phyloP scores from a whole-genome alignment of 805 yeast genomes.

The Kluyveromyces dobzhanskii region DNA sequence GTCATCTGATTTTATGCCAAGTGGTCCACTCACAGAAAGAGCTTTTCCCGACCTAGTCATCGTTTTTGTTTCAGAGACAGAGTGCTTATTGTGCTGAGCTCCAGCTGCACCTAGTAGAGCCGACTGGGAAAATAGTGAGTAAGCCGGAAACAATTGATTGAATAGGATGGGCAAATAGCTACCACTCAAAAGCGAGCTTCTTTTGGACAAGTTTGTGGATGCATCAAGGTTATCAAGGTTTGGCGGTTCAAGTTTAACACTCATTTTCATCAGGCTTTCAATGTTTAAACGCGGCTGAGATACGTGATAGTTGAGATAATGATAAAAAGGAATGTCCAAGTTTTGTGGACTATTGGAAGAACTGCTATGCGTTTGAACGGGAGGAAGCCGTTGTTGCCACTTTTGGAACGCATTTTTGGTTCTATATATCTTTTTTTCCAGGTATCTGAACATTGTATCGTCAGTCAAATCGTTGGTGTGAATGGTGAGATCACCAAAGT shows the following conservation, averaged over 20 bases:
- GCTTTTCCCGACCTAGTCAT: neutral
- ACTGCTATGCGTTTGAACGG: conserved; percentile 9
- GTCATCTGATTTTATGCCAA: conserved; percentile 6
- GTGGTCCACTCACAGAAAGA: neutral
- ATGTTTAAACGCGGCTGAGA: conserved; percentile 36
- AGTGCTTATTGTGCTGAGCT: conserved; percentile 8
- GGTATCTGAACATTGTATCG: conserved; percentile 32
- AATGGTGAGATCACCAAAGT: conserved; percentile 77
- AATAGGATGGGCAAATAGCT: conserved; percentile 58
- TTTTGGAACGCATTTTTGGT: conserved; percentile 66
- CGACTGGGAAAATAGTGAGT: conserved; percentile 46
- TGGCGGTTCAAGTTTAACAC: conserved; percentile 59
- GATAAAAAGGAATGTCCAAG: conserved; percentile 23
- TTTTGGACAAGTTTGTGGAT: conserved; percentile 35
- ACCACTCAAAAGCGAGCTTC: conserved; percentile 53
- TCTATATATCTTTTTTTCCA: conserved; percentile 58
- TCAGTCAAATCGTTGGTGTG: conserved; percentile 23
- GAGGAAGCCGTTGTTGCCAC: conserved; percentile 67
- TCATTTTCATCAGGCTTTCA: conserved; percentile 51
- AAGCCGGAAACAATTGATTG: conserved; percentile 47
- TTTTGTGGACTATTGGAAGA: conserved; percentile 19
- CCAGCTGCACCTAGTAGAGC: conserved; percentile 51
- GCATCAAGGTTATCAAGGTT: conserved; percentile 17
- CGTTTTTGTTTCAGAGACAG: neutral
- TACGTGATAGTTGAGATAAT: conserved; percentile 25